Evolutionary conservation across 140 eudicot species (phyloP).

Genomic region (Erigeron philadelphicus): DNA sequence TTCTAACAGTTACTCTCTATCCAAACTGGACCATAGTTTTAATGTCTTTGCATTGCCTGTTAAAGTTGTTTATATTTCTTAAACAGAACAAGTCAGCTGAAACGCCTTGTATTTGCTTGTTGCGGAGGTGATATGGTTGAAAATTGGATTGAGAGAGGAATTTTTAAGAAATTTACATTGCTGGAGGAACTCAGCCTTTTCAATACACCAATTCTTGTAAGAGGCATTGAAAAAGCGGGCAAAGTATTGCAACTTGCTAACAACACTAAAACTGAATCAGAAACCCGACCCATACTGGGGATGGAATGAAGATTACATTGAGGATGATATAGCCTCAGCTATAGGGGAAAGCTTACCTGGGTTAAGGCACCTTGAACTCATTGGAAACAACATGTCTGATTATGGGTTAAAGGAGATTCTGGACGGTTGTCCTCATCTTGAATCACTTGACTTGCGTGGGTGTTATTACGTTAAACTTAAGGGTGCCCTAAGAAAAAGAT

Average conservation of each 20-base stretch:
- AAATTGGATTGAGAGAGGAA: neutral
- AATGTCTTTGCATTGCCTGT: neutral
- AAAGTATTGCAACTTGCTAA: constrained; percentile 2
- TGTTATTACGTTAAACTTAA: neutral
- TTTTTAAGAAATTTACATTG: neutral
- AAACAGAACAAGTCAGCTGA: constrained; percentile 18
- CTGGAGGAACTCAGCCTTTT: constrained; percentile 1
- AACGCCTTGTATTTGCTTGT: neutral
- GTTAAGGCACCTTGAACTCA: constrained; percentile 15
- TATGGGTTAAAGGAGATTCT: constrained; percentile 1
- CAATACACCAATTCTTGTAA: neutral
- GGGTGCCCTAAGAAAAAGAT: neutral
- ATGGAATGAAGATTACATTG: neutral
- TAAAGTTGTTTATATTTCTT: neutral
- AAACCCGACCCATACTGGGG: neutral
- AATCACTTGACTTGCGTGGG: neutral
- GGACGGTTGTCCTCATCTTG: constrained; percentile 10
- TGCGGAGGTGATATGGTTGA: neutral
- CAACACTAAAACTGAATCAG: constrained; percentile 8
- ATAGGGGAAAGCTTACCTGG: neutral
- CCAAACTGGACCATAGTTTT: neutral
- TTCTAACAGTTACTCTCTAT: neutral
- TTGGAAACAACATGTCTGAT: constrained; percentile 9
- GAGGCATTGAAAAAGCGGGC: neutral
- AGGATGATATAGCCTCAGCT: neutral